These are phyloP conservation scores for Backusella sp. DNA, from an alignment of 192 early-diverging fungal species.

Conservation along the genomic window DNA sequence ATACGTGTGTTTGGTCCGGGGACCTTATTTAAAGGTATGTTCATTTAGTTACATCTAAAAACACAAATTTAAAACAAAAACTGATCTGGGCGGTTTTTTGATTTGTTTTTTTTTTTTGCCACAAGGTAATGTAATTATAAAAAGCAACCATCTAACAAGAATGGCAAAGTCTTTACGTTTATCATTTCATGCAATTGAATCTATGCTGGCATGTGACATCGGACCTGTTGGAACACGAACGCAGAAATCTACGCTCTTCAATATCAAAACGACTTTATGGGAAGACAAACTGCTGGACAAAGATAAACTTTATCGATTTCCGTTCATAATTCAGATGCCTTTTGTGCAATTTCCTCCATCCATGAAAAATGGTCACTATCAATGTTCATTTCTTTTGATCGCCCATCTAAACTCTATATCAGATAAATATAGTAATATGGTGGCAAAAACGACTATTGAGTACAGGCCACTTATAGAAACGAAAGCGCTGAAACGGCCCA, in stretches of 20 bases:
- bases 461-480: slow-evolving; percentile 8
- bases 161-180: neutral
- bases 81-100: neutral
- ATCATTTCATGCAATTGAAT: neutral
- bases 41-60: neutral
- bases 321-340: slow-evolving; percentile 4
- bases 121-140: neutral
- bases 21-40: slow-evolving; percentile 3
- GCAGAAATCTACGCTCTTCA: neutral
- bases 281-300: neutral
- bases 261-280: neutral
- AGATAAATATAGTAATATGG: neutral
- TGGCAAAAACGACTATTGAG: neutral
- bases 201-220: slow-evolving; percentile 2
- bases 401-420: neutral
- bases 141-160: neutral
- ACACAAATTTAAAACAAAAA: neutral
- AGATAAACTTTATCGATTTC: neutral
- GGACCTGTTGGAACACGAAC: neutral
- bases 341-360: slow-evolving; percentile 11
- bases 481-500: neutral
- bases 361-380: neutral
- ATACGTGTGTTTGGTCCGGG: neutral
- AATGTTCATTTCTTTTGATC: neutral
- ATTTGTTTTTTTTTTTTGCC: neutral